Conservation (phyloP, 805 yeast species). For the Hanseniaspora lachancei region DNA sequence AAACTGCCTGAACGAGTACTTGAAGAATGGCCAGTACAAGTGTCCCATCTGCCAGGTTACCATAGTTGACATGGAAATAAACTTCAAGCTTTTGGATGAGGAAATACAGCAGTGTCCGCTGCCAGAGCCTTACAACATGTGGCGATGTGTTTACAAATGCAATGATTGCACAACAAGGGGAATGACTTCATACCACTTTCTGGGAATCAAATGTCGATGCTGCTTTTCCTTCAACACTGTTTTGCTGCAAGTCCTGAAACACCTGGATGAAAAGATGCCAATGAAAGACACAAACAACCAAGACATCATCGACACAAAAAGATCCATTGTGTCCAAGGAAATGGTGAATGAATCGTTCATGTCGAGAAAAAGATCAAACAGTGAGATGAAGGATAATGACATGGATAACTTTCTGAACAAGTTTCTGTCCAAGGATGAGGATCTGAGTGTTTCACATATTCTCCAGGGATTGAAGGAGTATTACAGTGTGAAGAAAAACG, state of each 20-base stretch:
- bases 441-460: slow-evolving; percentile 9
- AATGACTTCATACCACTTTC: slow-evolving; percentile 59
- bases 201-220: slow-evolving; percentile 78
- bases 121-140: slow-evolving; percentile 64
- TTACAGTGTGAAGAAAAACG: not conserved
- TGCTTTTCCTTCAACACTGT: slow-evolving; percentile 81
- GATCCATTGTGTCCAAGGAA: slow-evolving; percentile 7
- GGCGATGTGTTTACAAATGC: slow-evolving; percentile 67
- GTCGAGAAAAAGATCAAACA: not conserved
- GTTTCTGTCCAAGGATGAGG: slow-evolving; percentile 12
- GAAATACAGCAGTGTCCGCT: slow-evolving; percentile 65
- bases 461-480: slow-evolving; percentile 9
- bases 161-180: slow-evolving; percentile 82
- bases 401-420: slow-evolving; percentile 10
- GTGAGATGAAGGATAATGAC: not conserved
- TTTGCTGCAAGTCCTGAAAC: slow-evolving; percentile 53
- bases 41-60: slow-evolving; percentile 86
- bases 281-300: slow-evolving; percentile 19
- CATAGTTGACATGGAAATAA: slow-evolving; percentile 74
- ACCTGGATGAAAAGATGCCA: slow-evolving; percentile 30
- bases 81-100: slow-evolving; percentile 72
- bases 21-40: slow-evolving; percentile 62
- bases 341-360: slow-evolving; percentile 5
- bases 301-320: not conserved
- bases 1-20: slow-evolving; percentile 64